phyloP scores from a whole-genome alignment of 192 early-diverging fungal genomes.

The Neocallimastix lanati region DNA sequence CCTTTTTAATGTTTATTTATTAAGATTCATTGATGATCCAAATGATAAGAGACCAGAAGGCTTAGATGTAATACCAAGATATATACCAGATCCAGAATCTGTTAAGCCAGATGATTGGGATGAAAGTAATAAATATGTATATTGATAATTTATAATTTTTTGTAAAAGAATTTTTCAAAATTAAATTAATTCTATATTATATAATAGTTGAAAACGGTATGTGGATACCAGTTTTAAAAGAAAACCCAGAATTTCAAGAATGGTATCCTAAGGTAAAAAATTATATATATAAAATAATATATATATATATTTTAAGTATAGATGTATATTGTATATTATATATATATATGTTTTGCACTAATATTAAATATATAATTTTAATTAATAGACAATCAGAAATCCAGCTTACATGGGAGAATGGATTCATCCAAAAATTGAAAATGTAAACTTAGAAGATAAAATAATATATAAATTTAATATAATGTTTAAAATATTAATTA shows the following conservation, averaged over 20 bases:
- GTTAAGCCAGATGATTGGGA: not conserved
- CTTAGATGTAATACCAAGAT: not conserved
- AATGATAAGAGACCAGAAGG: conserved; percentile 33
- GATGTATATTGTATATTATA: no score
- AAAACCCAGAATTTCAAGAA: conserved; percentile 11
- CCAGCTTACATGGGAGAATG: conserved; percentile 24
- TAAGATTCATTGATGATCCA: conserved; percentile 43
- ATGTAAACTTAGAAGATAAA: conserved; percentile 4
- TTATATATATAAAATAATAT: not conserved
- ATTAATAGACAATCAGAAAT: conserved; percentile 14
- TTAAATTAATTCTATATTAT: no score
- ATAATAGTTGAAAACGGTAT: no score
- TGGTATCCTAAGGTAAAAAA: conserved; percentile 12
- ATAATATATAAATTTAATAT: no score
- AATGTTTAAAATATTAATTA: no score
- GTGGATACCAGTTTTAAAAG: conserved; percentile 23
- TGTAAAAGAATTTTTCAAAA: no score
- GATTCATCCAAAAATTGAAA: conserved; percentile 22
- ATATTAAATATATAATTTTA: not conserved
- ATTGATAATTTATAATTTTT: no score
- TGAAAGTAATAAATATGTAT: not conserved
- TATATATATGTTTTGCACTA: no score
- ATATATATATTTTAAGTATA: no score
- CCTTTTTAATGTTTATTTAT: not conserved
- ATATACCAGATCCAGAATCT: not conserved